Base-by-base conservation (phyloP, 192 early-diverging fungal species). In the Backusella macrospora region DNA sequence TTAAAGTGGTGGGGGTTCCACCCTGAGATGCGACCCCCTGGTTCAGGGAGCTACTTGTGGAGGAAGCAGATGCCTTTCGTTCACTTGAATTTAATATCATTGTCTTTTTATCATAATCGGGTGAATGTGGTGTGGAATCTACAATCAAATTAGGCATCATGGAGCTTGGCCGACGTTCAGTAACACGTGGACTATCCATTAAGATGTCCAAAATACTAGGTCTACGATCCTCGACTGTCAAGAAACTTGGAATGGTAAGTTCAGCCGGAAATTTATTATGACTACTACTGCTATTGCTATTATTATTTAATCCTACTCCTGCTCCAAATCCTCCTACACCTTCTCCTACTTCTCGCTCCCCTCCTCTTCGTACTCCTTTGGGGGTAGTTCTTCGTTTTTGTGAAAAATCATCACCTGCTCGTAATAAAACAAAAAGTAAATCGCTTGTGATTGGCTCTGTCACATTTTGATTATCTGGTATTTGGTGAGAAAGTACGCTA, bases 121-220 rank as follows among this genome's bases (percentile, higher is more conserved):
- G 52, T 62, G 26, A 59, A 42, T 49, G 67, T 47, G 67, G 26
- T 26, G 15, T 26, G 23, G 67, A 16, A 18, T 66, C 65, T 39
- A 16, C 18, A 5, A 59, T 26, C 14, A 64, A 5, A n/a, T 43
- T 43, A 21, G 37, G 42, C 18, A 49, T 71, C 34, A 52, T 71
- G 21, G 52, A 62, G 39, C 62, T 65, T 65, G 72, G 72, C n/a
- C 72, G 59, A 16, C 63, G 72, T 15, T 73, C 72, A 12, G 29
- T 21, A 38, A n/a, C 7, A 12, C 43, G 40, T 9, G 68, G 75
- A 14, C 65, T 48, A 55, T 73, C 76, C 71, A 73, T 70, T 13
- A 73, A 40, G n/a, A 73, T 78, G 45, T 78, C 72, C 15, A 78
- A 46, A 29, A 73, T 78, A 34, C 76, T 73, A 13, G 71, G 72